phyloP scores from a whole-genome alignment of 148 eudicot species.

The Bassia scoparia region DNA sequence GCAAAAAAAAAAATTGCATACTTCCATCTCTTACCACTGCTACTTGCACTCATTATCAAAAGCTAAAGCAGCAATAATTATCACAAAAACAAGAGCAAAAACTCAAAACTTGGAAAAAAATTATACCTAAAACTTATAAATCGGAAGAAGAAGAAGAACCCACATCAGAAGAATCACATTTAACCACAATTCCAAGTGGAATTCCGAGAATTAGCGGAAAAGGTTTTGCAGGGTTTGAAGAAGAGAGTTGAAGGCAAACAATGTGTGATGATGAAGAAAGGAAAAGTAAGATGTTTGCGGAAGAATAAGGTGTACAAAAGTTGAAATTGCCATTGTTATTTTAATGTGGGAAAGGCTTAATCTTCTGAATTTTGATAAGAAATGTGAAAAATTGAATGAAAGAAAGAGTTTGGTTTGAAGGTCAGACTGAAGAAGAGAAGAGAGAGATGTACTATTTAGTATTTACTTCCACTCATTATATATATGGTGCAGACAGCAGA shows the following conservation, averaged over 20 bases:
- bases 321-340: conserved; percentile 17
- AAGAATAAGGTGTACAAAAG: conserved; percentile 7
- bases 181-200: conserved; percentile 24
- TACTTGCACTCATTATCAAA: no score
- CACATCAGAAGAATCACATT: conserved; percentile 45
- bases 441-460: no score
- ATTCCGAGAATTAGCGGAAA: conserved; percentile 7
- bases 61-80: background rate
- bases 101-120: background rate
- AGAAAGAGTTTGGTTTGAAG: no score
- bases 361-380: conserved; percentile 6
- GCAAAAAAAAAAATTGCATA: background rate
- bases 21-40: background rate
- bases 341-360: conserved; percentile 4
- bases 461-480: no score
- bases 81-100: background rate
- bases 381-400: background rate
- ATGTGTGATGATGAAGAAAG: conserved; percentile 19
- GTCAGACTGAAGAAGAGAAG: no score
- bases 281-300: conserved; percentile 14
- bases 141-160: conserved; percentile 41
- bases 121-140: conserved; percentile 35
- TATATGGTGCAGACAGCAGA: no score
- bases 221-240: conserved; percentile 26
- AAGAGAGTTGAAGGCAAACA: conserved; percentile 19